Evolutionary conservation across 495 filamentous ascomycete species (phyloP).

Genomic region (Talaromyces nanjingensis): DNA sequence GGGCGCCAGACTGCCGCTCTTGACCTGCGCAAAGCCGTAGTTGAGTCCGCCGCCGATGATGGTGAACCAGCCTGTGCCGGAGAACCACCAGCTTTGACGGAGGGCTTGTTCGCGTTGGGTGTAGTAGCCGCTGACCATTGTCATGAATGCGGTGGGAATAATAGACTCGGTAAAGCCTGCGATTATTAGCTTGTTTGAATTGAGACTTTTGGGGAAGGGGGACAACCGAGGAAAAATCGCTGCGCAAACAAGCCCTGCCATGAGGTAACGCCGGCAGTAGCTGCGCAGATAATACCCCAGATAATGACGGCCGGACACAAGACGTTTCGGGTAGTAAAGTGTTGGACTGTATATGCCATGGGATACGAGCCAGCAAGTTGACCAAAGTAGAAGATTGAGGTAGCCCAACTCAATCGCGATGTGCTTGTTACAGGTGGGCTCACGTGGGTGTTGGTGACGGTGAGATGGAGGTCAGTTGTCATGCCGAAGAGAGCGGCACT

Average conservation of each 20-base stretch:
- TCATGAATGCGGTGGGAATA: conserved; percentile 64
- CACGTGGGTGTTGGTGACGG: conserved; percentile 43
- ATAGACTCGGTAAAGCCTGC: conserved; percentile 59
- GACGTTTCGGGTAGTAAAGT: conserved; percentile 54
- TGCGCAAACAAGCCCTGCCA: conserved; percentile 61
- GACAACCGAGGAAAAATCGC: conserved; percentile 56
- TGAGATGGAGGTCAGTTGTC: conserved; percentile 58
- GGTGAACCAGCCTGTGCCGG: conserved; percentile 57
- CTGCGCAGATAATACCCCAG: conserved; percentile 61
- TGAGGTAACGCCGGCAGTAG: conserved; percentile 57
- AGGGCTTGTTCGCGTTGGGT: conserved; percentile 62
- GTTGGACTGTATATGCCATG: conserved; percentile 62
- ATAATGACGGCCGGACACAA: conserved; percentile 57
- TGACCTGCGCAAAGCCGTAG: conserved; percentile 65
- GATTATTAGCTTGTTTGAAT: conserved; percentile 2
- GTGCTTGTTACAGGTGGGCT: conserved; percentile 52
- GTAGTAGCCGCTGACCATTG: conserved; percentile 57
- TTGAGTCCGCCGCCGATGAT: conserved; percentile 61
- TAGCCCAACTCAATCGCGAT: conserved; percentile 63
- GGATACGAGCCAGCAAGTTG: conserved; percentile 69
- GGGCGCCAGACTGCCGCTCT: conserved; percentile 39
- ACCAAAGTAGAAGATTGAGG: conserved; percentile 73
- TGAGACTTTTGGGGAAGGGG: neutral
- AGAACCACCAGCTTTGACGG: conserved; percentile 66
- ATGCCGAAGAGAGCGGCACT: conserved; percentile 66